Evolutionary conservation across 2,329 filamentous ascomycete genomes (phyloP), one percentile per base, ranked within the genome.

Genomic region (Colletotrichum sp.): DNA sequence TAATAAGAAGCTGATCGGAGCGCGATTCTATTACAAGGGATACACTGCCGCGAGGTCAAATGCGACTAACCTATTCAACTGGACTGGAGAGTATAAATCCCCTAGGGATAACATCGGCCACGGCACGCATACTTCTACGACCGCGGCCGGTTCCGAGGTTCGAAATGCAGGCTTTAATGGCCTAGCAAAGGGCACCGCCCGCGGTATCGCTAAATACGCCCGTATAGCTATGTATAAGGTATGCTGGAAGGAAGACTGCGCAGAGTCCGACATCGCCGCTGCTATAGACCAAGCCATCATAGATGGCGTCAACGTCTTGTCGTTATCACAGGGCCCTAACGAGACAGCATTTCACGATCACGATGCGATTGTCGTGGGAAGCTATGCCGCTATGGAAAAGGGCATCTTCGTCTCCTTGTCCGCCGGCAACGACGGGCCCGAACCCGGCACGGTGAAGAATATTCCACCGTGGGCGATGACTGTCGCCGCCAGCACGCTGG

Each of bases 1-100:
- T 39, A 78, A 78, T 70, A 72, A 66, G 16, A 78, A 78, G 59
- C 64, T 78, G 24, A 66, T 78, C 16, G 75, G 77, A 12, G 77
- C 75, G 24, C 60, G 70, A 32, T 60, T 30, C 30, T 78, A 68
- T n/a, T 68, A 26, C 26, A 77, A 75, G 61, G 75, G 69, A 1
- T 48, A 48, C 7, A 63, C 34, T 9, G 73, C 63, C 28, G n/a
- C 10, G 2, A 9, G 16, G 2, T 32, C 18, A 26, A 18, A 60
- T 18, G 30, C 21, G 6, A 74, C 32, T 6, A n/a, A 21, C 68
- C 43, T 43, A 70, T 55, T 59, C 55, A 59, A 59, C 57, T 70
- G 66, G 66, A 64, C 43, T 18, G 43, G 59, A 14, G 18, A 65
- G 13, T 64, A n/a, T 14, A 16, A 66, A 34, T 75, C 73, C 6